Base-by-base conservation (phyloP, 139 green algal species). In the Chlorella sp. region DNA sequence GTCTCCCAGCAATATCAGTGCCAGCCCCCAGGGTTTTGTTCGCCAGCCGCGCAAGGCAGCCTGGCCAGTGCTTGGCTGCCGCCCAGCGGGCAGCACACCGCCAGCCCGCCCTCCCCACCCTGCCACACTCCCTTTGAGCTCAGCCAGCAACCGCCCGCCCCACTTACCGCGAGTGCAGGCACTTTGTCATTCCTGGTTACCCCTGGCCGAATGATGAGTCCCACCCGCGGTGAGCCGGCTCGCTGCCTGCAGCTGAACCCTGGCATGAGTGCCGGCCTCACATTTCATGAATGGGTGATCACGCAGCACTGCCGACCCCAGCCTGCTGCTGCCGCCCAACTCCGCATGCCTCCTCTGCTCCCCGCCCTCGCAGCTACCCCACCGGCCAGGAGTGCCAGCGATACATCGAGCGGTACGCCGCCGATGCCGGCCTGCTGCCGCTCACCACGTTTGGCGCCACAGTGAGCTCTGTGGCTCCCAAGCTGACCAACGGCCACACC, bases 161-260 rank as follows among this genome's bases (percentile, higher is more conserved):
- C 51, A 11, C 51, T 60, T 60, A 2, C 15, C 51, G 2, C 2
- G 12, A 4, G 12, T 23, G 51, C 51, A 60, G 51, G 75, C 75
- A 82, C 57, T 82, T 60, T 57, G 75, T 39, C 7, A 82, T 82
- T 28, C 75, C 75, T 21, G 75, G 75, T 4, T 82, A 71, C 57
- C 5, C 30, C 6, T 82, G 75, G 75, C 56, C 75, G 5, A 57
- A 81, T 44, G 47, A 18, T 51, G 74, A 82, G 75, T 38, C 32
- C 75, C 34, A 82, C 57, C 75, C 75, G 0, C 39, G 18, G 72
- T 64, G 72, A 55, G 72, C 44, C 25, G 0, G 23, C 7, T 5
- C 70, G 68, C 36, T 51, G 60, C 60, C 4, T 51, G 44, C 44
- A 51, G 7, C 44, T 51, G 44, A 6, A 51, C 9, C 44, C 44